Percentiles rank a stretch among this genome's conserved stretches.
Conservation (phyloP, 371 early-diverging fungal genomes). For the Cokeromyces recurvatus region DNA sequence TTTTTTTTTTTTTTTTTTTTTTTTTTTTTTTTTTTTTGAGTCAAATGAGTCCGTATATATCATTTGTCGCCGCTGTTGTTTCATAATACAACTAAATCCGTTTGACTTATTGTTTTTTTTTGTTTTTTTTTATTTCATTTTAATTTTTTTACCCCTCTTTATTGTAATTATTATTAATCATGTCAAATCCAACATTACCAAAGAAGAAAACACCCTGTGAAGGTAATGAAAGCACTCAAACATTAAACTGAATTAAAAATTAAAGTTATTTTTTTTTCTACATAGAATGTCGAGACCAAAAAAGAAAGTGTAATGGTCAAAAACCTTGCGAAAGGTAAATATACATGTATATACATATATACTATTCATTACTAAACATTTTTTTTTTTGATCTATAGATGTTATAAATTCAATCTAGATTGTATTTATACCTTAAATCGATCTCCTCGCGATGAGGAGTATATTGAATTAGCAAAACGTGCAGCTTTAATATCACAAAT, state of each 20-base stretch:
- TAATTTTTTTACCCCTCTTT: no score
- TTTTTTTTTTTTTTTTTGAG: neutral
- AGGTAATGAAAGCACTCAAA: no score
- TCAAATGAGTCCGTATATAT: no score
- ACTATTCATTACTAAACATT: neutral
- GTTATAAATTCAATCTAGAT: slow-evolving; percentile 19
- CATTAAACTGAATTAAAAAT: no score
- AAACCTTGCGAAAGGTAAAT: slow-evolving; percentile 32
- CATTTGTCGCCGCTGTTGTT: no score
- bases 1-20: slow-evolving; percentile 2
- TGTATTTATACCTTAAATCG: slow-evolving; percentile 22
- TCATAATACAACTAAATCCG: no score
- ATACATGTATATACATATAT: neutral
- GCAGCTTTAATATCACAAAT: slow-evolving; percentile 11
- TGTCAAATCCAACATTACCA: no score
- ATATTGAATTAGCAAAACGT: slow-evolving; percentile 15
- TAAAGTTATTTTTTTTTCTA: neutral
- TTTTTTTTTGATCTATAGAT: slow-evolving; percentile 10
- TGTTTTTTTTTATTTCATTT: no score
- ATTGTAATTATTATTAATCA: no score
- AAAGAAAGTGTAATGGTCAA: slow-evolving; percentile 27
- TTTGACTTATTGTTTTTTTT: no score
- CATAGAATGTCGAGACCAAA: slow-evolving; percentile 40
- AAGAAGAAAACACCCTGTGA: slow-evolving; percentile 16
- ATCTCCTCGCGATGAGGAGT: slow-evolving; percentile 31